Evolutionary conservation across 257 asterid genomes (phyloP), one percentile per base, ranked within the genome.

Genomic region (Solanum chilense): DNA sequence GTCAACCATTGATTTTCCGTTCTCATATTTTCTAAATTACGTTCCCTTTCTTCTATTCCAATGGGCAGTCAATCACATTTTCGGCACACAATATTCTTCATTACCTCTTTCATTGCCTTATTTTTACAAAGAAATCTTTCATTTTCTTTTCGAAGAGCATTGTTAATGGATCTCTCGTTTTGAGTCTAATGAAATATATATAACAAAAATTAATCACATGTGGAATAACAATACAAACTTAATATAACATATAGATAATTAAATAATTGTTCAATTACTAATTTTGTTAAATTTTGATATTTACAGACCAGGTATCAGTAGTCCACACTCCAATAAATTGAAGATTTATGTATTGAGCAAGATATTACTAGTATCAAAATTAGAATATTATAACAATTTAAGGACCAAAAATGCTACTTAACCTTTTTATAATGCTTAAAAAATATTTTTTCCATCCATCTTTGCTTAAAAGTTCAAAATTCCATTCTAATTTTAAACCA

Each of bases 121-220:
- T 93, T 93, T 90, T 94, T 94, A 45, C 88, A 83, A 35, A 86
- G 93, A 42, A 92, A 83, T 75, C 85, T 92, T 78, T 92, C 94
- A 77, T 93, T 95, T 82, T 94, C 94, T 9, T 89, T 21, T 39
- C 91, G 91, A 44, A 94, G 94, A 64, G 88, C 33, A 86, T 82
- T 87, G 86, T 93, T 93, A 85, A 90, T 91, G 16, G 92, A 93
- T 88, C 76, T 93, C 75, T 93, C 95, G 85, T 85, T 88, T 66
- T 89, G 95, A 44, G 89, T 92, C 97, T 95, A 14, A 14, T 94
- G 1, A 14, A 33, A 83, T 83, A 7, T n/a, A 9, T 52, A 52
- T 16, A 52, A 15, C 16, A 13, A 49, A 35, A 35, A 31, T 18
- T 18, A 9, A 83, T 52, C 27, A 83, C 18, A 52, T 60, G 21